Conservation (phyloP, 768 basidiomycete species). For the Collybia nuda region DNA sequence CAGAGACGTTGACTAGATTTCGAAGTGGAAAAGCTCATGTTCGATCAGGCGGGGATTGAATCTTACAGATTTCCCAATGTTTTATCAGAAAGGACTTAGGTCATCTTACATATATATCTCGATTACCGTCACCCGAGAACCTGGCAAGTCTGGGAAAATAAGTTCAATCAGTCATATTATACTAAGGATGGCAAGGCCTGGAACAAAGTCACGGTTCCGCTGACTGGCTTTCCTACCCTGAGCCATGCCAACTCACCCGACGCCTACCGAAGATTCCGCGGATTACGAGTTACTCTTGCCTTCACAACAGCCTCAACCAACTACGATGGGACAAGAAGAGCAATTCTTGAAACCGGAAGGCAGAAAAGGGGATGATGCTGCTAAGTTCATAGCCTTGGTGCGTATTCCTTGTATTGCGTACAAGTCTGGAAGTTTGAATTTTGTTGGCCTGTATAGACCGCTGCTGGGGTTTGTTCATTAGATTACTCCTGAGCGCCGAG, state of each 20-base stretch:
- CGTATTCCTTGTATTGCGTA: constrained; percentile 7
- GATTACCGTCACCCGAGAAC: background rate
- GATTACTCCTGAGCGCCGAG: background rate
- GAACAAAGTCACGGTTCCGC: too few species aligned
- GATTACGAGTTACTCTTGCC: constrained; percentile 27
- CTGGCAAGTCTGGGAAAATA: background rate
- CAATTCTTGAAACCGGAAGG: constrained; percentile 32
- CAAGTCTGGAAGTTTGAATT: background rate
- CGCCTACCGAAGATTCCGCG: constrained; percentile 6
- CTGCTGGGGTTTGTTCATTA: too few species aligned
- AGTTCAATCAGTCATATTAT: too few species aligned
- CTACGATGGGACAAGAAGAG: constrained; percentile 25
- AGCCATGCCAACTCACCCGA: constrained; percentile 2
- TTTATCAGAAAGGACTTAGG: too few species aligned
- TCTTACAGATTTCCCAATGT: too few species aligned
- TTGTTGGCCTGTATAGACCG: background rate
- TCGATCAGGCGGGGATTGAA: too few species aligned
- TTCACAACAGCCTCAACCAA: constrained; percentile 11
- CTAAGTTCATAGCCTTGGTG: constrained; percentile 38
- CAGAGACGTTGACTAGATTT: too few species aligned
- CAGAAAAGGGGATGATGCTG: constrained; percentile 36
- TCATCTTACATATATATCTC: too few species aligned
- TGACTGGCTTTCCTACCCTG: too few species aligned
- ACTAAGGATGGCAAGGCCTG: too few species aligned
- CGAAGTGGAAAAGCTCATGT: too few species aligned